A percentile compares a stretch with the other conserved stretches of the same genome.
These are phyloP conservation scores for Xylaria sp. DNA, from an alignment of 2,329 filamentous ascomycete species.

Conservation along the genomic window DNA sequence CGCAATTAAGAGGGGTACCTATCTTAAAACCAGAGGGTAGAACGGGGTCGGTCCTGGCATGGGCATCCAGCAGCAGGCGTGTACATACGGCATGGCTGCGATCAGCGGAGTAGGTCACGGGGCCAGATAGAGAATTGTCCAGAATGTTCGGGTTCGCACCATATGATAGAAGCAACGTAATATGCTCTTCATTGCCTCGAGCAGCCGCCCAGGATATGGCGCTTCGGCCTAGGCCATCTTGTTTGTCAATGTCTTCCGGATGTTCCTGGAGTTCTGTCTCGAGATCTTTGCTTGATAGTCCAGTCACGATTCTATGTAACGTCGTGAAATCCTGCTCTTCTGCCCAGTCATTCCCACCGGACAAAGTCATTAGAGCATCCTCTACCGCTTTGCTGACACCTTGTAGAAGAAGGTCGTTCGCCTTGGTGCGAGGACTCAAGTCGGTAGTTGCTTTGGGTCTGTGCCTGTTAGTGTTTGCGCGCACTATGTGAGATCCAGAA, in stretches of 20 bases:
- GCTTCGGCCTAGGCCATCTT: slow-evolving; percentile 40
- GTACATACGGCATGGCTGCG: slow-evolving; percentile 38
- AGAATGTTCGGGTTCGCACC: slow-evolving; percentile 39
- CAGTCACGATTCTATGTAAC: slow-evolving; percentile 40
- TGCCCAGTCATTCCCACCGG: no score
- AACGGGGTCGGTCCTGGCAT: slow-evolving; percentile 43
- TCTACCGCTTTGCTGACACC: no score
- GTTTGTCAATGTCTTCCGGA: slow-evolving; percentile 30
- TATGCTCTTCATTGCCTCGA: slow-evolving; percentile 30
- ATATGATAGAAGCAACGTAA: slow-evolving; percentile 33
- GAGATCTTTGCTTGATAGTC: slow-evolving; percentile 26
- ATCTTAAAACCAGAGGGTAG: slow-evolving; percentile 43
- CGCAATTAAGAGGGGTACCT: slow-evolving; percentile 48
- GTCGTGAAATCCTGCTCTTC: no score
- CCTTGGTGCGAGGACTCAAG: no score
- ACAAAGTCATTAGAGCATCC: no score
- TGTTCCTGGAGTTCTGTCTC: slow-evolving; percentile 32
- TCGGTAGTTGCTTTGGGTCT: no score
- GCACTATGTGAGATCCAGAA: no score
- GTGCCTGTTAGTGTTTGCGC: no score
- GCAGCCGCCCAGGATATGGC: slow-evolving; percentile 41
- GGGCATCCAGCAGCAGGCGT: slow-evolving; percentile 38
- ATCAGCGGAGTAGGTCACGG: slow-evolving; percentile 40
- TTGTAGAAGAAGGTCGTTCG: no score
- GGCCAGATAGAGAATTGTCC: slow-evolving; percentile 39